phyloP scores from a whole-genome alignment of 495 filamentous ascomycete species.

The Penicillium mononematosum region DNA sequence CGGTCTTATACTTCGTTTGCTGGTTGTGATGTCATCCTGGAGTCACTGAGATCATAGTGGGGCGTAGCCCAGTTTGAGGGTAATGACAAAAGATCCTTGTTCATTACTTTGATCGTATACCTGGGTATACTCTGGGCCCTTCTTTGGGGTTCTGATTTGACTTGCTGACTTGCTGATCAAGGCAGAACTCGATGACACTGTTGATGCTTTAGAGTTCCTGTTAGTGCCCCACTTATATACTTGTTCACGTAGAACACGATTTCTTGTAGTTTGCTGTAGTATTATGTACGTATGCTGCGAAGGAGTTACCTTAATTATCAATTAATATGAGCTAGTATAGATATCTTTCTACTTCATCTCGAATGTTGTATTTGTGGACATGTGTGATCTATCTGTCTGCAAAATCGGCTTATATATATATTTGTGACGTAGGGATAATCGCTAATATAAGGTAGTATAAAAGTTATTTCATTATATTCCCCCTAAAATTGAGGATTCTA shows the following conservation, averaged over 20 bases:
- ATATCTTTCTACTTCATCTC: background rate
- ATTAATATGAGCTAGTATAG: background rate
- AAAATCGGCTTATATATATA: background rate
- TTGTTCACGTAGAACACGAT: background rate
- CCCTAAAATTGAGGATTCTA: background rate
- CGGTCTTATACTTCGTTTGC: conserved; percentile 22
- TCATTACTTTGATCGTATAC: conserved; percentile 7
- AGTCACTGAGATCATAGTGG: conserved; percentile 43
- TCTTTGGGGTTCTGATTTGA: conserved; percentile 1
- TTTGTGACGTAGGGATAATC: background rate
- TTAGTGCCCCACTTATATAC: conserved; percentile 10
- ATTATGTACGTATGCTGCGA: background rate
- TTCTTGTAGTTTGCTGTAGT: background rate
- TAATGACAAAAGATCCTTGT: conserved; percentile 8
- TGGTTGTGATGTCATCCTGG: conserved; percentile 37
- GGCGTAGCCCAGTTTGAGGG: conserved; percentile 19
- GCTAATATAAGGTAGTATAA: background rate
- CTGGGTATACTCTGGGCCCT: conserved; percentile 8
- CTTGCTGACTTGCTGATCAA: conserved; percentile 16
- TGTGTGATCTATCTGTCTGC: background rate
- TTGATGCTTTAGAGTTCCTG: conserved; percentile 15
- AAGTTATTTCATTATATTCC: background rate
- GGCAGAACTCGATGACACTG: conserved; percentile 22
- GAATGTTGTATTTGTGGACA: background rate
- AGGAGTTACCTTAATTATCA: background rate